Conservation (phyloP, 208 protist species). For the Trypanosomatidae sp. region DNA sequence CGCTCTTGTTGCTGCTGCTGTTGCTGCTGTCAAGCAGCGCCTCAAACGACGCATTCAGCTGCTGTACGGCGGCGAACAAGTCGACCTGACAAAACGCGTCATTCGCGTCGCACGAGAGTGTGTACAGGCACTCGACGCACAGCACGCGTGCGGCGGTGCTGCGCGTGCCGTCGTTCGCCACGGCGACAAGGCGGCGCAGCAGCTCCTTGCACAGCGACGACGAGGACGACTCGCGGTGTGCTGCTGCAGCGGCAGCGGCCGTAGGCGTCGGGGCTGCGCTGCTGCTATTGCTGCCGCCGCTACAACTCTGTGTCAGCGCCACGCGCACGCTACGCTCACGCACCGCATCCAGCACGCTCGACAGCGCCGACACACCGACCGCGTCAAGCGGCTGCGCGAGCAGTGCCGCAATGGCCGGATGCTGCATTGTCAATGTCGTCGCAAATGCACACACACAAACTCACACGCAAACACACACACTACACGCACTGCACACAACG, state of each 20-base stretch:
- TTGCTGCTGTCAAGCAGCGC: conserved; percentile 35
- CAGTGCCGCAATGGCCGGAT: conserved; percentile 41
- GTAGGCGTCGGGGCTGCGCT: too few relatives aligned
- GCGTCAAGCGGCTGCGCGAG: conserved; percentile 27
- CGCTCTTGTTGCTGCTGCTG: neutral
- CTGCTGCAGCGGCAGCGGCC: too few relatives aligned
- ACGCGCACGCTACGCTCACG: conserved; percentile 12
- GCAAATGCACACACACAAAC: too few relatives aligned
- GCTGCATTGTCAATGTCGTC: too few relatives aligned
- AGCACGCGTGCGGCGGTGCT: conserved; percentile 38
- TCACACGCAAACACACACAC: too few relatives aligned
- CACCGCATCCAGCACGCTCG: conserved; percentile 28
- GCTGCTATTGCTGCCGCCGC: conserved; percentile 3
- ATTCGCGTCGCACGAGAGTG: conserved; percentile 39
- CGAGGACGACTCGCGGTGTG: too few relatives aligned
- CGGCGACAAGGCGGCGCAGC: conserved; percentile 16
- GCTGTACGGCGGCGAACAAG: conserved; percentile 38
- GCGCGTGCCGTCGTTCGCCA: conserved; percentile 51
- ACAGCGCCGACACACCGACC: conserved; percentile 39
- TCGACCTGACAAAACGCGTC: conserved; percentile 34
- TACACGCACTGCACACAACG: too few relatives aligned
- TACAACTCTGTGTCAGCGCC: neutral
- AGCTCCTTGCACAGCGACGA: too few relatives aligned
- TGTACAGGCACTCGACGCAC: conserved; percentile 62
- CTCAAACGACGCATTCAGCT: conserved; percentile 68